These are phyloP conservation scores for Phytophthora boehmeriae DNA, from an alignment of 352 stramenopile genomes.

Conservation along the genomic window DNA sequence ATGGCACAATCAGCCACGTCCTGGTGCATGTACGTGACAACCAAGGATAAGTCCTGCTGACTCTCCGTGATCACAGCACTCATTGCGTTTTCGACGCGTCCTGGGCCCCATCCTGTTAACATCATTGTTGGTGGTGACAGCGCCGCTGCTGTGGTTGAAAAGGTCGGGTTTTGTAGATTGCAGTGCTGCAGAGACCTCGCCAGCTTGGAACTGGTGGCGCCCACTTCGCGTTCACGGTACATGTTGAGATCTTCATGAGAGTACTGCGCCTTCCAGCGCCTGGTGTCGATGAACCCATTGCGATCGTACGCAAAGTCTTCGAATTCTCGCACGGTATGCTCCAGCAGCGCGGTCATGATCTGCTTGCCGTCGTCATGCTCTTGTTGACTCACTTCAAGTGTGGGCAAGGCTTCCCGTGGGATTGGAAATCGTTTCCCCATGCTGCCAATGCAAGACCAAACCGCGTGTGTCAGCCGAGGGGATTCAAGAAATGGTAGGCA, in stretches of 20 bases:
- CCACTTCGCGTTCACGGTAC: conserved; percentile 45
- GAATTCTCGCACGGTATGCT: conserved; percentile 47
- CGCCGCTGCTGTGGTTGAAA: conserved; percentile 27
- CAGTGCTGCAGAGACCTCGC: conserved; percentile 24
- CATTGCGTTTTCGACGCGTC: conserved; percentile 54
- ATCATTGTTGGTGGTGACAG: conserved; percentile 32
- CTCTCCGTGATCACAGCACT: conserved; percentile 51
- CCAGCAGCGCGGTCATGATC: conserved; percentile 42
- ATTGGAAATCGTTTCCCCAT: conserved; percentile 50
- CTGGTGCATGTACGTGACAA: conserved; percentile 59
- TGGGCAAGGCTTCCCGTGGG: conserved; percentile 39
- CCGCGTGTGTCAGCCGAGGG: conserved; percentile 7
- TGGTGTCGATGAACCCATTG: conserved; percentile 35
- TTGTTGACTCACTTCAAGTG: conserved; percentile 30
- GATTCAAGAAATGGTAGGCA: conserved; percentile 25
- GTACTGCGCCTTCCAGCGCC: conserved; percentile 43
- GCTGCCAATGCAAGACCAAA: conserved; percentile 3
- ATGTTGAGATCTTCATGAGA: conserved; percentile 48
- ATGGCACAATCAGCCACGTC: conserved; percentile 60
- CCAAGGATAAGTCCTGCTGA: conserved; percentile 53
- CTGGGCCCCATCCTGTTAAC: conserved; percentile 42
- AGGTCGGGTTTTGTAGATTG: conserved; percentile 21
- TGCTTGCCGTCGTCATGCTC: conserved; percentile 40
- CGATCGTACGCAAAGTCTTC: conserved; percentile 39
- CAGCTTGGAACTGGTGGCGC: conserved; percentile 29